Evolutionary conservation across 345 rosid species (phyloP), one percentile per base, ranked within the genome.

Genomic region (Populus euphratica): DNA sequence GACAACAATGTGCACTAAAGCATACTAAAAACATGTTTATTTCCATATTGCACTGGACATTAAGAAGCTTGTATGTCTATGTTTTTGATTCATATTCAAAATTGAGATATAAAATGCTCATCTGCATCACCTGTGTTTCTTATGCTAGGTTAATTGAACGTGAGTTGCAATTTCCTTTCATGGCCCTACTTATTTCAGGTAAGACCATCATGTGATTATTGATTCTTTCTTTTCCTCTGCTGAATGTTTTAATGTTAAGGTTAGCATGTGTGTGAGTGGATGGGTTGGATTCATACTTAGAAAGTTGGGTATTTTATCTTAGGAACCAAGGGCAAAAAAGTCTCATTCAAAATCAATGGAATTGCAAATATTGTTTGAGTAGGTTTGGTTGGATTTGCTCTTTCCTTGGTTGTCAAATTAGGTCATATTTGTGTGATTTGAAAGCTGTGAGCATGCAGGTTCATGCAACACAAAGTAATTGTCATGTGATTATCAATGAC

Each of bases 141-240:
- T 62, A 23, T 10, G 78, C 69, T 81, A 95, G 99, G 88, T 78
- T 95, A 82, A 77, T 82, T 67, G 92, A 92, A 81, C 88, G 61
- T 44, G 92, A 93, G 29, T 79, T 95, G 88, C 91, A 85, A 59
- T 95, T 95, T 89, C 99, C 99, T 77, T 95, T 95, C 86, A 70
- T 95, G 87, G 94, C 94, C 35, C 73, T 95, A 87, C 98, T 95
- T 81, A 87, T 95, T 84, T 95, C 99, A 83, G 99, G 99, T 89
- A 85, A 67, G 70, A 41, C 44, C 7, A 70, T 80, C 50, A n/a
- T 66, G 66, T 31, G 72, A 52, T 21, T 13, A 44, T 71, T 54
- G 52, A 44, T 33, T 23, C 21, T 13, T 41, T 38, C n/a, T 18
- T 68, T 47, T 56, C 54, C 47, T 38, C 43, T 50, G 39, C 44